These are phyloP conservation scores for Neophaeococcomyces aloes DNA, from an alignment of 2,329 filamentous ascomycete species.

Conservation along the genomic window DNA sequence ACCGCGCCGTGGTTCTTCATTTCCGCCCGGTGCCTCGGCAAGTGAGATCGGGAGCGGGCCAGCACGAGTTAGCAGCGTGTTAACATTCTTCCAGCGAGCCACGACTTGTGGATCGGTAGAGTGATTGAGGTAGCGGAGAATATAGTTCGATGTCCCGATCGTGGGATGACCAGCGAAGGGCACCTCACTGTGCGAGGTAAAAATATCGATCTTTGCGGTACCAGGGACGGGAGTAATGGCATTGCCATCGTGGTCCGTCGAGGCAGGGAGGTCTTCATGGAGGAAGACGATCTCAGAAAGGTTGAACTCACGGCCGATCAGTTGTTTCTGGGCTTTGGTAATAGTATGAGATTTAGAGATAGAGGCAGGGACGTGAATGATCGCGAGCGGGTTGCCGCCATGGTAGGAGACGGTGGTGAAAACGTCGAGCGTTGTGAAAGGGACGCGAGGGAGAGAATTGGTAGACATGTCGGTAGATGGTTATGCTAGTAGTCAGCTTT, in stretches of 20 bases:
- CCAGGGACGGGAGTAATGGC: background rate
- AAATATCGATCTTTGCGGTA: slow-evolving; percentile 39
- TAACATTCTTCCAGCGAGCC: slow-evolving; percentile 9
- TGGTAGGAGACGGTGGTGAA: slow-evolving; percentile 33
- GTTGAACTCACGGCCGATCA: slow-evolving; percentile 52
- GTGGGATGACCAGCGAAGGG: slow-evolving; percentile 50
- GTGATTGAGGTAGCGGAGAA: slow-evolving; percentile 20
- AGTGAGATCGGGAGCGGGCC: slow-evolving; percentile 43
- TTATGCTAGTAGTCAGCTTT: too few relatives aligned
- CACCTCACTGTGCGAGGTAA: slow-evolving; percentile 40
- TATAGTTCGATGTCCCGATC: slow-evolving; percentile 44
- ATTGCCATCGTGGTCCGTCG: background rate
- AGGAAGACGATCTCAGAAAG: slow-evolving; percentile 54
- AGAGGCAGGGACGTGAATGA: slow-evolving; percentile 27
- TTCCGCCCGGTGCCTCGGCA: slow-evolving; percentile 2
- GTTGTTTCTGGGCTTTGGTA: slow-evolving; percentile 38
- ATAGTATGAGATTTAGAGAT: slow-evolving; percentile 26
- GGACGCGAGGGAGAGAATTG: slow-evolving; percentile 9
- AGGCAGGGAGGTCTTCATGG: slow-evolving; percentile 30
- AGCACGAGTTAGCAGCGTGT: slow-evolving; percentile 44
- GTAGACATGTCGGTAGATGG: too few relatives aligned
- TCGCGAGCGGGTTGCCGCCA: slow-evolving; percentile 44
- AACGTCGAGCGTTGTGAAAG: slow-evolving; percentile 32
- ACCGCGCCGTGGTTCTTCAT: slow-evolving; percentile 5
- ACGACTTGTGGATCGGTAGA: background rate